Base-by-base conservation (phyloP, 2,329 filamentous ascomycete genomes). In the Lachnellula cervina region DNA sequence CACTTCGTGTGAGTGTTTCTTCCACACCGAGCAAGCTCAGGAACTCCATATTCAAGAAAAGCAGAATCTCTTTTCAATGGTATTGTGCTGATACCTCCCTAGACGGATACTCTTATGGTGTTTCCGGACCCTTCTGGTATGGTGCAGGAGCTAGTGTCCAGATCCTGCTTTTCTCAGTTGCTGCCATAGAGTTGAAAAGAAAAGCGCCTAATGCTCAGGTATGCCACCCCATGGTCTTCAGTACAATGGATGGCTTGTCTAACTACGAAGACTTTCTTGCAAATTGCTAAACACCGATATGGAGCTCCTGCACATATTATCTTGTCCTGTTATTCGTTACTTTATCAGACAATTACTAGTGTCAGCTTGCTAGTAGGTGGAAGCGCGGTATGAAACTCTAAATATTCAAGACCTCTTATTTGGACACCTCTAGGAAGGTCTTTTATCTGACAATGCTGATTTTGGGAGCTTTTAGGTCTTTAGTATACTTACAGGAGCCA, bases 351-450 rank as follows among this genome's bases (percentile, higher is more conserved):
- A 38, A 78, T 95, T 6, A 90, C 95, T 32, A 91, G 89, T 2
- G 83, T 89, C 49, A 93, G 93, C 89, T 74, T 96, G 45, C 80
- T 95, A 55, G 89, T 89, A 13, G 90, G 90, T 55, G 90, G 89
- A 38, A 83, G 83, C 7, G 86, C 87, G 1, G 90, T 91, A 32
- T 32, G 28, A 32, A 32, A 9, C 28, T 32, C 28, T 2, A 9
- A 32, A 8, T 2, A 32, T 32, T 32, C 9, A 8, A 32, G 28
- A 32, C 9, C 28, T 32, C 28, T 8, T 9, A 32, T 32, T 32
- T 2, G 28, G 28, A 11, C 9, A 32, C 28, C 9, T 32, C 28
- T 32, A 11, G 3, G 8, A 32, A 11, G 8, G 9, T 11, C 28
- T 9, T 32, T 9, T 9, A 9, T 32, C 28, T 32, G 9, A 9